These are phyloP conservation scores for Scheffersomyces quercinus DNA, from an alignment of 1,139 yeast genomes.

Conservation along the genomic window DNA sequence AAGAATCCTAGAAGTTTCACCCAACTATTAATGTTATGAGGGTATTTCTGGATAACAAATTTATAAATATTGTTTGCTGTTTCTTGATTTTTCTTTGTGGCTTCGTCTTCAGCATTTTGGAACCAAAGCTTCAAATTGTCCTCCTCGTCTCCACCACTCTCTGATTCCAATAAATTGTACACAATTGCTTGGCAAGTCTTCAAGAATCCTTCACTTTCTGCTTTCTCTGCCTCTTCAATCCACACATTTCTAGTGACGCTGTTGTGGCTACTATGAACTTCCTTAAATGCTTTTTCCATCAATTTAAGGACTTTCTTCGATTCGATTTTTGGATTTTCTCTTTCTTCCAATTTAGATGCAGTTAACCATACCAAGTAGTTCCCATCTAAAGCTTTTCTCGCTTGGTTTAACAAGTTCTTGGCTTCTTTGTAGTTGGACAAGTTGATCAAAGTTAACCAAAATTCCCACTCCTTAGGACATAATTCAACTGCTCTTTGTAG, in stretches of 20 bases:
- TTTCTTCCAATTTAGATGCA: slow-evolving; percentile 72
- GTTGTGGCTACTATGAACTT: slow-evolving; percentile 14
- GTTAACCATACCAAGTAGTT: slow-evolving; percentile 69
- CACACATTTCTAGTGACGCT: slow-evolving; percentile 39
- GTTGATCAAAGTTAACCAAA: slow-evolving; percentile 60
- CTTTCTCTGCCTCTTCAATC: slow-evolving; percentile 38
- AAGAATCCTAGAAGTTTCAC: slow-evolving; percentile 48
- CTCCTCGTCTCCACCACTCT: slow-evolving; percentile 8
- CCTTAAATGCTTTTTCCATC: slow-evolving; percentile 54
- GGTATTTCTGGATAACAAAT: slow-evolving; percentile 45
- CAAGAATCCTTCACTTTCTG: slow-evolving; percentile 37
- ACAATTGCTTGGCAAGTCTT: slow-evolving; percentile 43
- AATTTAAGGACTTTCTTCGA: slow-evolving; percentile 43
- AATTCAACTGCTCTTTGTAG: slow-evolving; percentile 68
- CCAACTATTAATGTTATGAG: slow-evolving; percentile 60
- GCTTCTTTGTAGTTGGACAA: slow-evolving; percentile 51
- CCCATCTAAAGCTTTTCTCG: slow-evolving; percentile 54
- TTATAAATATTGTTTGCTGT: slow-evolving; percentile 51
- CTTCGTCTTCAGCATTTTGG: slow-evolving; percentile 40
- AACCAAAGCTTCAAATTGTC: slow-evolving; percentile 24
- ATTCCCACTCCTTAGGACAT: slow-evolving; percentile 60
- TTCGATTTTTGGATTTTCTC: slow-evolving; percentile 31
- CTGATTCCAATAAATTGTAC: slow-evolving; percentile 18
- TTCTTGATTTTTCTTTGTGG: slow-evolving; percentile 24
- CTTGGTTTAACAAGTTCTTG: slow-evolving; percentile 54